These are phyloP conservation scores for Wickerhamiella sorbophila DNA, from an alignment of 805 yeast species.

Conservation along the genomic window DNA sequence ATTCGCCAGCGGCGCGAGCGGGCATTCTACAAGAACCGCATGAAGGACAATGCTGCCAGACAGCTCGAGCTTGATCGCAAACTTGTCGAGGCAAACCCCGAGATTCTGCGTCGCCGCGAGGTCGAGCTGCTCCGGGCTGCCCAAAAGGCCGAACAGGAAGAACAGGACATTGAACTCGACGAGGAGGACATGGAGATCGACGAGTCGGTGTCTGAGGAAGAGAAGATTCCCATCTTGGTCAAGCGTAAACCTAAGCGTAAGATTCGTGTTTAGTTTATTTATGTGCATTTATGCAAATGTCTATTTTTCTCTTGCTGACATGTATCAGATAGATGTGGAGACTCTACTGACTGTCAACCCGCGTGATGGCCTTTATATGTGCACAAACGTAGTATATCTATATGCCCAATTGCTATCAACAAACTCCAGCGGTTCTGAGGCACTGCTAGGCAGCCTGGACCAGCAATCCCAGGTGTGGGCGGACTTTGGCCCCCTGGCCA, in stretches of 20 bases:
- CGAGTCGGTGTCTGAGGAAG: conserved; percentile 32
- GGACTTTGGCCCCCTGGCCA: neutral
- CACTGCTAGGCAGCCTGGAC: neutral
- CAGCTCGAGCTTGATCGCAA: conserved; percentile 75
- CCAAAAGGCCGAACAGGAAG: conserved; percentile 34
- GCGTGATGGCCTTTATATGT: neutral
- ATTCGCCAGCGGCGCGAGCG: conserved; percentile 93
- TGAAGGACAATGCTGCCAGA: conserved; percentile 91
- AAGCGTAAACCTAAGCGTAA: conserved; percentile 48
- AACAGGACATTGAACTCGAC: conserved; percentile 30
- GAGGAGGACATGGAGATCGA: conserved; percentile 31
- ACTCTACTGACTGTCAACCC: neutral
- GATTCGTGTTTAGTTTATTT: conserved; percentile 15
- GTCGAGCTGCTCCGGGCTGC: conserved; percentile 74
- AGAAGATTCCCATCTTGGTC: conserved; percentile 38
- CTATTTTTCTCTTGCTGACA: neutral
- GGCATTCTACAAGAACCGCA: conserved; percentile 98
- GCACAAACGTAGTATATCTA: neutral
- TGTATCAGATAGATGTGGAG: neutral
- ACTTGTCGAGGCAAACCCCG: conserved; percentile 79
- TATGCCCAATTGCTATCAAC: neutral
- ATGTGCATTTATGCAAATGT: too few relatives aligned
- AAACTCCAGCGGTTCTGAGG: neutral
- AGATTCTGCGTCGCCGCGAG: conserved; percentile 79
- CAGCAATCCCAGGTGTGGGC: neutral